Evolutionary conservation across 441 rosid genomes (phyloP).

Genomic region (Dalechampia spathulata): DNA sequence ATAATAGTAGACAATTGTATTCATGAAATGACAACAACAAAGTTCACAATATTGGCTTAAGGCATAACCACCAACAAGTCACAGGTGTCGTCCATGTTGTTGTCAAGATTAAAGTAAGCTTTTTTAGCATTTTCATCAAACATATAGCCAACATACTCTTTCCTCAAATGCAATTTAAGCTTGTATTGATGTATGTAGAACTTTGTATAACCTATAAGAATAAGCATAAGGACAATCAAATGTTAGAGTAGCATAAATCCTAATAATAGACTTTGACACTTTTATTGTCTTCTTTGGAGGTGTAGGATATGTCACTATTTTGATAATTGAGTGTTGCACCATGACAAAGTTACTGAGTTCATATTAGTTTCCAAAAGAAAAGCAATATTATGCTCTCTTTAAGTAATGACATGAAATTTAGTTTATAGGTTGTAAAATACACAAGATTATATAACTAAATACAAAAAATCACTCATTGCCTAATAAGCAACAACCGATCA

Average conservation of each 20-base stretch:
- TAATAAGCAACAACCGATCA: too few relatives aligned
- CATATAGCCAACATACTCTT: conserved; percentile 79
- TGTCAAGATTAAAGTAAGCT: conserved; percentile 36
- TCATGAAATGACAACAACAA: too few relatives aligned
- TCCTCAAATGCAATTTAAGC: conserved; percentile 83
- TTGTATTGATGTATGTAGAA: conserved; percentile 93
- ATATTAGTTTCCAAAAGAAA: background rate
- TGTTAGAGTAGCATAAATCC: conserved; percentile 50
- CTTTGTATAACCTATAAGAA: conserved; percentile 84
- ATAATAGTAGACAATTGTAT: too few relatives aligned
- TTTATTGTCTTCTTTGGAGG: conserved; percentile 67
- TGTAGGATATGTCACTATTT: conserved; percentile 46
- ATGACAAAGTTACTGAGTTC: conserved; percentile 1
- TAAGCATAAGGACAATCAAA: conserved; percentile 79
- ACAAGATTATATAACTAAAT: too few relatives aligned
- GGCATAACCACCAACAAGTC: too few relatives aligned
- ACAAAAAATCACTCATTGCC: too few relatives aligned
- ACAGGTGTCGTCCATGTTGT: conserved; percentile 66
- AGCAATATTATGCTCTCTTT: background rate
- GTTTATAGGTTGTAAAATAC: too few relatives aligned
- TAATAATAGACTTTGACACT: conserved; percentile 46
- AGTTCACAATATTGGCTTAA: too few relatives aligned
- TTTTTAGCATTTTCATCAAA: conserved; percentile 52
- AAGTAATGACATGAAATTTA: too few relatives aligned
- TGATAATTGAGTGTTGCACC: conserved; percentile 45